These are phyloP conservation scores for Corylus heterophylla DNA, from an alignment of 306 rosid genomes.

Conservation along the genomic window DNA sequence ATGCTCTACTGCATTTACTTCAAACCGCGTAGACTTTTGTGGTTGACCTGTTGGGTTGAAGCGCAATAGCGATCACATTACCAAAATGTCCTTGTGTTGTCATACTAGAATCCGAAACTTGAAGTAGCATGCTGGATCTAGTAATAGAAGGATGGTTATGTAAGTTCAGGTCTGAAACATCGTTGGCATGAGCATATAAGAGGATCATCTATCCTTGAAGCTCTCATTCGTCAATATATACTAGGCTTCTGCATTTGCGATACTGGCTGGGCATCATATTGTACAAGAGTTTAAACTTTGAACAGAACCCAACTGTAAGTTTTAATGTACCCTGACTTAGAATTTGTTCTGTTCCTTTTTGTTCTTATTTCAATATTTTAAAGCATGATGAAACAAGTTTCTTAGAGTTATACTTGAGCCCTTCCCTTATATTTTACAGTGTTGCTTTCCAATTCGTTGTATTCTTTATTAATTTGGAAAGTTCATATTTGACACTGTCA, in stretches of 20 bases:
- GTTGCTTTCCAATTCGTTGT: neutral
- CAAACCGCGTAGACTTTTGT: neutral
- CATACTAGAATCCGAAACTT: neutral
- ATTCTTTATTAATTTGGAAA: neutral
- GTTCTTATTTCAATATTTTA: neutral
- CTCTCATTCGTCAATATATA: neutral
- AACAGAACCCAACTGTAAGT: neutral
- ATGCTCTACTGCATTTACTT: neutral
- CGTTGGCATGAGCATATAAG: too few relatives aligned
- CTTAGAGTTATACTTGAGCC: neutral
- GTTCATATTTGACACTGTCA: neutral
- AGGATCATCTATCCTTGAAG: neutral
- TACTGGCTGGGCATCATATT: slow-evolving; percentile 1
- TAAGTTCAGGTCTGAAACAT: neutral
- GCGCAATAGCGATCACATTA: neutral
- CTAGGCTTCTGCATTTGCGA: too few relatives aligned
- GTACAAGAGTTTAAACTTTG: neutral
- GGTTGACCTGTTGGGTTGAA: neutral
- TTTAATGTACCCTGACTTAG: neutral
- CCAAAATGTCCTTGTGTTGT: neutral
- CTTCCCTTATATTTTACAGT: neutral
- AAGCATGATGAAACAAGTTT: neutral
- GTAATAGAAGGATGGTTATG: neutral
- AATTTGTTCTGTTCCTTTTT: neutral
- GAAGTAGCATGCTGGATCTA: neutral